Evolutionary conservation across 2,329 filamentous ascomycete species (phyloP), one percentile per base, ranked within the genome.

Genomic region (Coleophoma crateriformis): DNA sequence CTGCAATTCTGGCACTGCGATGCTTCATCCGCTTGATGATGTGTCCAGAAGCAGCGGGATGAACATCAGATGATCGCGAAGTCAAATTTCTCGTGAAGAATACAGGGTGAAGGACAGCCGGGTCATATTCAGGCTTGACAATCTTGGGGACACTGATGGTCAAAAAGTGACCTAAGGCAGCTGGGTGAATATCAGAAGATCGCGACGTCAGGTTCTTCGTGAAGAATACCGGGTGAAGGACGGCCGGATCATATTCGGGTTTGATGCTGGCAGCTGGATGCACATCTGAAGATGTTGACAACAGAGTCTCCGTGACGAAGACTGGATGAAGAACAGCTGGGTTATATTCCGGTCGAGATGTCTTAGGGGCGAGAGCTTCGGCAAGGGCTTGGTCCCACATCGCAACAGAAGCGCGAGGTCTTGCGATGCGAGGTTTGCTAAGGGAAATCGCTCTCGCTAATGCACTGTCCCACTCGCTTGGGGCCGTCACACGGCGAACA

Each of bases 261-360:
- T n/a, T 13, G 13, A 22, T 15, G 19, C 15, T 22, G 2, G 56
- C 56, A 42, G 58, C 56, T 12, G 57, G 56, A 38, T 59, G 58
- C 33, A 59, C 47, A 33, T 57, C 47, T 6, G 13, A n/a, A 11
- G 46, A 33, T 7, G 15, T 45, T 8, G 55, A 53, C 41, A 46
- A 32, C n/a, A 54, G 46, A 13, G 49, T 50, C 6, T 49, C 38
- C 0, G 55, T 58, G 48, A 58, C 58, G 50, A 57, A 60, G 1
- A 59, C 58, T 4, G 58, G 58, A 47, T 60, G 58, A 17, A 53
- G 39, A 6, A 54, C 49, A 14, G 55, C 45, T 41, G 52, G 33
- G 44, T 59, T 50, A 34, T 56, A 56, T 32, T 33, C 33, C 19
- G 34, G 17, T 33, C 43, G 39, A 4, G 19, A 13, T 22, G 47